Evolutionary conservation across 495 filamentous ascomycete genomes (phyloP).

Genomic region (Penicillium paxilli): DNA sequence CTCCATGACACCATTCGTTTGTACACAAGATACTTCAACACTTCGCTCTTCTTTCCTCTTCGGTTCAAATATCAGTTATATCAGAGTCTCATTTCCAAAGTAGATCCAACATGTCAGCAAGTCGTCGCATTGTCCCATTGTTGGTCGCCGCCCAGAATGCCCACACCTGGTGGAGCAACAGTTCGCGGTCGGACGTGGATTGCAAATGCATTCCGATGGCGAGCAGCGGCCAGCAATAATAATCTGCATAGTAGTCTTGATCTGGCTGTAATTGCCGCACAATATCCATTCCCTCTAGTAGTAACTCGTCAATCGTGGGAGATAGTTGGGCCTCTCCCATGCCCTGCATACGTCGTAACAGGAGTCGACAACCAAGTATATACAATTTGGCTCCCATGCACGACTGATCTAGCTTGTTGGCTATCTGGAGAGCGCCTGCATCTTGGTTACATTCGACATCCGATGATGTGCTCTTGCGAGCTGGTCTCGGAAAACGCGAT

Average conservation of each 20-base stretch:
- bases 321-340: not conserved
- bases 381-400: slow-evolving; percentile 16
- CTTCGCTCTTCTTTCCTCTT: too few relatives aligned
- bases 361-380: slow-evolving; percentile 12
- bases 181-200: slow-evolving; percentile 2
- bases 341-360: slow-evolving; percentile 6
- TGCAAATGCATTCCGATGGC: slow-evolving; percentile 9
- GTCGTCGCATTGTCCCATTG: slow-evolving; percentile 24
- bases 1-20: too few relatives aligned
- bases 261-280: slow-evolving; percentile 14
- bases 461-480: not conserved
- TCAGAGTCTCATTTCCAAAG: slow-evolving; percentile 11
- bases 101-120: slow-evolving; percentile 11
- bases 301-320: not conserved
- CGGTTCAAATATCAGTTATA: too few relatives aligned
- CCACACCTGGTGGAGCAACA: slow-evolving; percentile 13
- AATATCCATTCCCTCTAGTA: slow-evolving; percentile 9
- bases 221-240: slow-evolving; percentile 28
- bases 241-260: slow-evolving; percentile 26
- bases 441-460: not conserved
- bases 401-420: not conserved
- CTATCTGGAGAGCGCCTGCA: not conserved
- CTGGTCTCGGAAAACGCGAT: not conserved
- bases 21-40: too few relatives aligned
- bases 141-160: slow-evolving; percentile 20